Evolutionary conservation across 768 basidiomycete genomes (phyloP), one percentile per base, ranked within the genome.

Genomic region (Tulasnella sp.): DNA sequence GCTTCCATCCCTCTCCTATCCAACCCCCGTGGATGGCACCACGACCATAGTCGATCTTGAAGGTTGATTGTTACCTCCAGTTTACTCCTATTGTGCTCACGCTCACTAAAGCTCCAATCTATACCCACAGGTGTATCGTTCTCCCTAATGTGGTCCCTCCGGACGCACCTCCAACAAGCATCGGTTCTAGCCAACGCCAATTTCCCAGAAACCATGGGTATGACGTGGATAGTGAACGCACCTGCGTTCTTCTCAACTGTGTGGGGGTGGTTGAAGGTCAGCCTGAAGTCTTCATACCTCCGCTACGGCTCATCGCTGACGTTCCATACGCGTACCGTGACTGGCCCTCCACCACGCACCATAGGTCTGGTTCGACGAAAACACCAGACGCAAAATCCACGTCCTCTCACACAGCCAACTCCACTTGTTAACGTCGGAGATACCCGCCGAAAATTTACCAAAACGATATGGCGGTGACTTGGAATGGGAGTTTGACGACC

Each of bases 201-300:
- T 83, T 95, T 95, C 84, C 94, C 94, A 1, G 94, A 96, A 85
- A 72, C 76, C 4, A 50, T 77, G 37, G 60, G 46, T 41, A 72
- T 75, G n/a, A 82, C 83, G 31, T 83, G 83, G 82, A 80, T 96
- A 78, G 91, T 96, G 78, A 95, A 96, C 82, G 91, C 94, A 0
- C 95, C 95, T 0, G 87, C 90, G 0, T 96, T 95, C 88, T 96
- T 96, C 85, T 90, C 92, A 3, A 93, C 92, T 1, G 87, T 96
- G 14, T 96, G 94, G 94, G 89, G 89, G 44, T 96, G 94, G 94
- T 88, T 96, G 84, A 94, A 93, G 88, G 92, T 91, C 24, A 8
- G 54, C n/a, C n/a, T 37, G 6, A 37, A 37, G 37, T 37, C 2
- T 37, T 6, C 37, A 37, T 6, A 6, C 37, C 6, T 37, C 37